Evolutionary conservation across 129 eudicot species (phyloP).

Genomic region (Chrysanthemum lavandulifolium): DNA sequence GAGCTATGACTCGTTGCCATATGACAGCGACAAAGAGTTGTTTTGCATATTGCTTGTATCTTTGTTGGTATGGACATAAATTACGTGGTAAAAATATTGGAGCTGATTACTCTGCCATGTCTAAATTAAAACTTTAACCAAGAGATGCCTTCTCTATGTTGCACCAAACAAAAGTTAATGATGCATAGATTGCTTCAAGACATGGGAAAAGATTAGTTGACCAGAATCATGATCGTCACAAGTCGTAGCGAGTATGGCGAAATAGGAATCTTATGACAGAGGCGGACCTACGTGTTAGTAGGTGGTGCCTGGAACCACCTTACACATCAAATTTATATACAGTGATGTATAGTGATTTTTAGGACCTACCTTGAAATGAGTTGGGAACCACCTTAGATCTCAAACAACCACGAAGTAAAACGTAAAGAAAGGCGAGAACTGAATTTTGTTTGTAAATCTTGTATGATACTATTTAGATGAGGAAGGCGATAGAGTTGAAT

Average conservation of each 20-base stretch:
- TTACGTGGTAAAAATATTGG: constrained; percentile 12
- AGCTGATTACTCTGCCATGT: constrained; percentile 17
- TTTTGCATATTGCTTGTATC: constrained; percentile 47
- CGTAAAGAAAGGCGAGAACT: too few species aligned
- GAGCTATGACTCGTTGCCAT: constrained; percentile 23
- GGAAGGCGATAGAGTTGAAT: too few species aligned
- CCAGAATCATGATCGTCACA: not conserved
- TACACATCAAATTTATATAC: too few species aligned
- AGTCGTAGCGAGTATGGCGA: constrained; percentile 31
- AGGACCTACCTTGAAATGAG: too few species aligned
- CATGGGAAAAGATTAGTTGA: constrained; percentile 22
- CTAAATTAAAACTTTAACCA: not conserved
- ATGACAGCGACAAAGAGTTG: constrained; percentile 16
- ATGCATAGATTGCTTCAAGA: constrained; percentile 29
- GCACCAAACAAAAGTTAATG: constrained; percentile 17
- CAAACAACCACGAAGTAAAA: too few species aligned
- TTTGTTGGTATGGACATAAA: constrained; percentile 20
- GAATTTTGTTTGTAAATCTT: too few species aligned
- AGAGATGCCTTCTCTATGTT: constrained; percentile 15
- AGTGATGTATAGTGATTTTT: too few species aligned
- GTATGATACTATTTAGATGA: too few species aligned
- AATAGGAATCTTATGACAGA: constrained; percentile 17
- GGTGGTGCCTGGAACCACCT: too few species aligned
- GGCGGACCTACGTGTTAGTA: too few species aligned
- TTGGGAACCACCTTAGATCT: too few species aligned